Base-by-base conservation (phyloP, 2,329 filamentous ascomycete species). In the Alternaria dauci region DNA sequence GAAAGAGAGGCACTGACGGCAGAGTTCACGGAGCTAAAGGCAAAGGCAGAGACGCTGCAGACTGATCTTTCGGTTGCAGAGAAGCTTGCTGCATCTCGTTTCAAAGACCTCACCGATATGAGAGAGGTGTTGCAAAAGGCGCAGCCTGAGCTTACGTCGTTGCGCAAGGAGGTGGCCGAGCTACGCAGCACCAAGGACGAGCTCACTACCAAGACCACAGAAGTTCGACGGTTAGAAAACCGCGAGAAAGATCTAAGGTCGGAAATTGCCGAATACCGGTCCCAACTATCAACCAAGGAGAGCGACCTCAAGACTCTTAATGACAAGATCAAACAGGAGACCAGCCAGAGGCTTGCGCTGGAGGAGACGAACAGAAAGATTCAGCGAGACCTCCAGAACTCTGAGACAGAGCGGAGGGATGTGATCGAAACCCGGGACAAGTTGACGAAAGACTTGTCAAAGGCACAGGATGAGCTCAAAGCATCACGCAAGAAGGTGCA, bases 11-110 rank as follows among this genome's bases (percentile, higher is more conserved):
- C 86, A 60, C 73, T 93, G 8, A 84, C 86, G 53, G 79, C 79
- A 3, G 89, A 94, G 56, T 87, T 92, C 61, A 86, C 94, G 42
- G 88, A 89, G 42, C 83, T 96, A 36, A 93, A 91, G 77, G 80
- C 84, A 20, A 92, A 90, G 76, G 87, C 89, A 0, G 83, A 87
- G 2, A 85, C 86, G 0, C 78, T 97, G 18, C 89, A 96, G 72
- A 92, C 90, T 0, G 94, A 99, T 73, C 85, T 98, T 3, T 90
- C 89, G 2, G 93, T 93, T 2, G 91, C 94, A 0, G 89, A 97
- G 75, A 89, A 96, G 78, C 85, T 98, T 12, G 93, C 95, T 0
- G 90, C 96, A 62, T 90, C 87, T 16, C 86, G 95, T 30, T 98
- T 93, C 82, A 96, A 93, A 77, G 94, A 98, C 61, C 82, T 97